These are phyloP conservation scores for Suillus spraguei DNA, from an alignment of 768 basidiomycete genomes.

Conservation along the genomic window DNA sequence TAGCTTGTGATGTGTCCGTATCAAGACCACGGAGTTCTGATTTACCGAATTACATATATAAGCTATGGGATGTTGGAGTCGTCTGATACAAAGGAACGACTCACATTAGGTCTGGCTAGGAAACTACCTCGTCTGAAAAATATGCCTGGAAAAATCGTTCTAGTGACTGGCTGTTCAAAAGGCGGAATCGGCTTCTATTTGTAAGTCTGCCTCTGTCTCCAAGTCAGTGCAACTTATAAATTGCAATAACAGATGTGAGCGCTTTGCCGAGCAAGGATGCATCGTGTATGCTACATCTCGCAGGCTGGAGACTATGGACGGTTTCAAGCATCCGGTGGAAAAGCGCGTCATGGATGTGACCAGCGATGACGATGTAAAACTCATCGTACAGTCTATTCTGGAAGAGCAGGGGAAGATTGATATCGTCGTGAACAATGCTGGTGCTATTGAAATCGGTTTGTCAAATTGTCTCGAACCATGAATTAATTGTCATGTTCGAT, in stretches of 20 bases:
- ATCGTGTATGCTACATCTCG: constrained; percentile 80
- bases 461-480: background rate
- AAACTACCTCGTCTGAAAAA: background rate
- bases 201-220: constrained; percentile 35
- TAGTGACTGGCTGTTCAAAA: constrained; percentile 72
- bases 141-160: constrained; percentile 44
- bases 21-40: background rate
- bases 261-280: constrained; percentile 66
- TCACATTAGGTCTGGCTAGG: background rate
- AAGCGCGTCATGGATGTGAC: constrained; percentile 64
- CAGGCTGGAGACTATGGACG: constrained; percentile 58
- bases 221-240: no score
- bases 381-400: constrained; percentile 52
- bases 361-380: constrained; percentile 55
- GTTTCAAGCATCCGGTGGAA: constrained; percentile 50
- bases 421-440: constrained; percentile 79
- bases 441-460: constrained; percentile 48
- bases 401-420: constrained; percentile 64
- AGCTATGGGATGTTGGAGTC: background rate
- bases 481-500: constrained; percentile 7
- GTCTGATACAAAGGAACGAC: background rate
- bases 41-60: background rate
- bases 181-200: constrained; percentile 75
- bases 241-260: constrained; percentile 53
- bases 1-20: background rate